Evolutionary conservation across 768 basidiomycete genomes (phyloP).

Genomic region (Suillus tomentosus): DNA sequence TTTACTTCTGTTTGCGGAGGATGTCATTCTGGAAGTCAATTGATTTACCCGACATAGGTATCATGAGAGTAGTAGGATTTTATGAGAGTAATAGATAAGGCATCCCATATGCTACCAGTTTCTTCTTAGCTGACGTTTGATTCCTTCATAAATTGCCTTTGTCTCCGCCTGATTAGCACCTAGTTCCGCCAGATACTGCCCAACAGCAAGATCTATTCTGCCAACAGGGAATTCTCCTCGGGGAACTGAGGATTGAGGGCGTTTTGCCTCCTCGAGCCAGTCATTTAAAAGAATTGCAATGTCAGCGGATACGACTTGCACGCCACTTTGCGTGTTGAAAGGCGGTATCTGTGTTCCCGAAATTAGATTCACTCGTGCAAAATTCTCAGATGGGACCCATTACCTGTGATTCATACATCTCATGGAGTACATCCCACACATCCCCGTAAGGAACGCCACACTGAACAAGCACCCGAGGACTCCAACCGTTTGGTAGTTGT

Average conservation of each 20-base stretch:
- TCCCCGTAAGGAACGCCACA: conserved; percentile 81
- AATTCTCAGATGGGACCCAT: conserved; percentile 22
- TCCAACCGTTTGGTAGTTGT: conserved; percentile 76
- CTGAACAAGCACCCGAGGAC: conserved; percentile 72
- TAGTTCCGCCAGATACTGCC: conserved; percentile 74
- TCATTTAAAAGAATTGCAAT: conserved; percentile 80
- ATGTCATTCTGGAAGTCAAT: conserved; percentile 78
- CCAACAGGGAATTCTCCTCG: conserved; percentile 76
- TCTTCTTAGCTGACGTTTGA: conserved; percentile 70
- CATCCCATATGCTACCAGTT: conserved; percentile 54
- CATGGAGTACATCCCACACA: conserved; percentile 83
- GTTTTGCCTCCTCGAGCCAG: conserved; percentile 77
- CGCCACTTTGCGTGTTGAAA: conserved; percentile 78
- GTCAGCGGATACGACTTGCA: conserved; percentile 78
- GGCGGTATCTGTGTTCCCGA: conserved; percentile 62
- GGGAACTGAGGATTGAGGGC: conserved; percentile 65
- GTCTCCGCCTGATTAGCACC: conserved; percentile 64
- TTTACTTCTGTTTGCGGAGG: conserved; percentile 69
- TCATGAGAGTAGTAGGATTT: background rate
- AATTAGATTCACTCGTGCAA: conserved; percentile 9
- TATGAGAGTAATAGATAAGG: conserved; percentile 7
- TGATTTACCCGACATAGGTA: conserved; percentile 26
- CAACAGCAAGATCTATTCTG: conserved; percentile 70
- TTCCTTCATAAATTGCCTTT: conserved; percentile 61
- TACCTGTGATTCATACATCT: conserved; percentile 89